These are phyloP conservation scores for Lepidopterella palustris DNA, from an alignment of 495 filamentous ascomycete species.

Conservation along the genomic window DNA sequence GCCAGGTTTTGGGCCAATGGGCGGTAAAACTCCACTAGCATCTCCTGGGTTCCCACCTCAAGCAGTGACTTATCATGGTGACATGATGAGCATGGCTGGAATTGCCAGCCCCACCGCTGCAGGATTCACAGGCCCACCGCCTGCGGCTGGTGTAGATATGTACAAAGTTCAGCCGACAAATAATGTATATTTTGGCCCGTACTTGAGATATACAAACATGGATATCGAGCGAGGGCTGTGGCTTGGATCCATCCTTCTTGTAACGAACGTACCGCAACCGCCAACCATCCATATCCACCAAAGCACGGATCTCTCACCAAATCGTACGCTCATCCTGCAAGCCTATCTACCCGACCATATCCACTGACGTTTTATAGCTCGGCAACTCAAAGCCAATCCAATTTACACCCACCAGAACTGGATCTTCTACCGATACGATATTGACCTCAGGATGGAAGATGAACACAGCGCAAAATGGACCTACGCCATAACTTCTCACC, in stretches of 20 bases:
- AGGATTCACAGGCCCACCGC: constrained; percentile 79
- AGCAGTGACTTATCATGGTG: constrained; percentile 59
- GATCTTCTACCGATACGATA: constrained; percentile 93
- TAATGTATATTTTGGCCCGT: constrained; percentile 97
- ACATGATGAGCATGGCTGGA: constrained; percentile 66
- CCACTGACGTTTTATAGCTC: constrained; percentile 21
- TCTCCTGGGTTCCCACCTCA: constrained; percentile 52
- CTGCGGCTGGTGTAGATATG: constrained; percentile 77
- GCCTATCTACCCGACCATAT: neutral
- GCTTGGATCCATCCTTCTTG: constrained; percentile 75
- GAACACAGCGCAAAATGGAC: constrained; percentile 82
- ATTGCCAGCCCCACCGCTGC: constrained; percentile 60
- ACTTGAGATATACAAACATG: constrained; percentile 95
- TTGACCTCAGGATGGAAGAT: constrained; percentile 89
- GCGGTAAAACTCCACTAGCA: constrained; percentile 62
- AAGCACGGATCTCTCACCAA: constrained; percentile 83
- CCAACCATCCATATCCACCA: constrained; percentile 96
- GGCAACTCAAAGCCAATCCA: constrained; percentile 74
- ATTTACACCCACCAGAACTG: constrained; percentile 87
- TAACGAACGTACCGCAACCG: constrained; percentile 87
- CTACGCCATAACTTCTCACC: constrained; percentile 93
- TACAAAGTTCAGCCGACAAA: constrained; percentile 92
- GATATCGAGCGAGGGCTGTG: constrained; percentile 85
- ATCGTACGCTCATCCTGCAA: constrained; percentile 40
- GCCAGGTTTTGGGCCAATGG: constrained; percentile 58